Evolutionary conservation across 768 basidiomycete species (phyloP).

Genomic region (Collybiopsis confluens): DNA sequence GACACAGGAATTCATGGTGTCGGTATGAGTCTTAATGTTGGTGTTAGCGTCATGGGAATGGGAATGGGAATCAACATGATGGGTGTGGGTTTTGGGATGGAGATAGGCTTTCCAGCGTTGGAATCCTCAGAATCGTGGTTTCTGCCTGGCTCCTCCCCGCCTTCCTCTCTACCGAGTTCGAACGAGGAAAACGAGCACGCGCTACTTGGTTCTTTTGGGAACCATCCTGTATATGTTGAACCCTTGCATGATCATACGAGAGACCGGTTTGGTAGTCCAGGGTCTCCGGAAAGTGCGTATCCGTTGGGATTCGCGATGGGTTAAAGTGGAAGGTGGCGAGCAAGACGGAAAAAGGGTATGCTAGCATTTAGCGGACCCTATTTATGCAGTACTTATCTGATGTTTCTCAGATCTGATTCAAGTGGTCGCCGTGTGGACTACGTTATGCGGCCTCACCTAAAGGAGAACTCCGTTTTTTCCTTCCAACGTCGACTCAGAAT

Average conservation of each 20-base stretch:
- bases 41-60: slow-evolving; percentile 3
- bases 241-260: neutral
- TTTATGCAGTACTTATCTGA: slow-evolving; percentile 1
- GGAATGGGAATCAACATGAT: slow-evolving; percentile 4
- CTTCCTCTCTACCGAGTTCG: neutral
- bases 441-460: neutral
- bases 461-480: neutral
- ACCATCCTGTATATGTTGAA: neutral
- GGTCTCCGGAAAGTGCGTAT: slow-evolving; percentile 4
- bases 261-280: slow-evolving; percentile 3
- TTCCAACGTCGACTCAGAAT: neutral
- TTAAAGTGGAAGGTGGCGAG: neutral
- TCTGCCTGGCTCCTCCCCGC: slow-evolving; percentile 1
- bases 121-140: slow-evolving; percentile 7
- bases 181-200: neutral
- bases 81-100: slow-evolving; percentile 7
- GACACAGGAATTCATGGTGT: neutral
- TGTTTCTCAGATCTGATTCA: slow-evolving; percentile 1
- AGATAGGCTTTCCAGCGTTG: slow-evolving; percentile 1
- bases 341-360: neutral
- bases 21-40: slow-evolving; percentile 3
- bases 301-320: slow-evolving; percentile 7
- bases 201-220: neutral
- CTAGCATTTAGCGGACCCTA: neutral
- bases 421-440: neutral